A percentile compares a stretch with the other conserved stretches of the same genome.
phyloP scores from a whole-genome alignment of 2,329 filamentous ascomycete species.

The Coniochaeta pulveracea region DNA sequence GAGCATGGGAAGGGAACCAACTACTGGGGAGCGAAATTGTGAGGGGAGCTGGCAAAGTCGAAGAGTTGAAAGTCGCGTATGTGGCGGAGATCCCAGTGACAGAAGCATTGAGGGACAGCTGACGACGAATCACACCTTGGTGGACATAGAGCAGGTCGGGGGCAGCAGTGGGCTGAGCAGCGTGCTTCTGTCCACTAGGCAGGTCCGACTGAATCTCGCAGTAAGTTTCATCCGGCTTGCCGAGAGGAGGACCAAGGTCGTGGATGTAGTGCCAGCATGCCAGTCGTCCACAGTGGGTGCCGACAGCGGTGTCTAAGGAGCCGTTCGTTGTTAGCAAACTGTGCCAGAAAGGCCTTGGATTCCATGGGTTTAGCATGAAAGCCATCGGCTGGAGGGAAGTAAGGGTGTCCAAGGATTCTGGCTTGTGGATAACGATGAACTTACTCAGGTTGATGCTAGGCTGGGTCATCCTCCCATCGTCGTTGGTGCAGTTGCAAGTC shows the following conservation, averaged over 20 bases:
- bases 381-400: background rate
- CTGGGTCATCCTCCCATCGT: background rate
- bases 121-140: background rate
- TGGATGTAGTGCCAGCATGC: background rate
- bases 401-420: too few species aligned
- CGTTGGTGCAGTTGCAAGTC: background rate
- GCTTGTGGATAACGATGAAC: too few species aligned
- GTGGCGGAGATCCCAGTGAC: too few species aligned
- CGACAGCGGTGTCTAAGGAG: background rate
- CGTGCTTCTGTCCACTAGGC: background rate
- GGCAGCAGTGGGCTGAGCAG: background rate
- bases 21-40: too few species aligned
- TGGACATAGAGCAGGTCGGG: constrained; percentile 1
- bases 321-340: background rate
- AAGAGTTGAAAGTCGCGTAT: too few species aligned
- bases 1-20: too few species aligned
- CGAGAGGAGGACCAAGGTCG: background rate
- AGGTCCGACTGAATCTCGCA: background rate
- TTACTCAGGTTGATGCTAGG: constrained; percentile 1
- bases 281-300: constrained; percentile 1
- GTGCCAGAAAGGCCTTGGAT: too few species aligned
- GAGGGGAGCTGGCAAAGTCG: too few species aligned
- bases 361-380: background rate
- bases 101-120: background rate
- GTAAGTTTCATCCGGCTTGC: background rate